Conservation (phyloP, 202 grass and related monocot genomes). For the Panicum hallii region DNA sequence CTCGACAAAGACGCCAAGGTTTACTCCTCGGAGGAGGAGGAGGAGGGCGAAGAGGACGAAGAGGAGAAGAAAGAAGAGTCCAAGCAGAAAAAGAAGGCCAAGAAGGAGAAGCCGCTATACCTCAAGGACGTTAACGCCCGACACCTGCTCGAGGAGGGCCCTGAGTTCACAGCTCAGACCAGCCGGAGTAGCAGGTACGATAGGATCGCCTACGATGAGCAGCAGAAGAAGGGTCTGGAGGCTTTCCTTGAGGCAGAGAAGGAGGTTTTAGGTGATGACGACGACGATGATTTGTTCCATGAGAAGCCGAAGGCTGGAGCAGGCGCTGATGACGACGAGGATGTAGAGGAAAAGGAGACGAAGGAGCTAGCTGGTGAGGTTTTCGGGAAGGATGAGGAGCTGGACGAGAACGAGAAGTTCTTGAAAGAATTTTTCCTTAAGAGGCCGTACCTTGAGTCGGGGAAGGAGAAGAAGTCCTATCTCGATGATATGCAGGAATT, state of each 20-base stretch:
- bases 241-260: conserved; percentile 67
- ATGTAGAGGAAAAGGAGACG: conserved; percentile 48
- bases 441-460: conserved; percentile 57
- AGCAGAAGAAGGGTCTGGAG: conserved; percentile 59
- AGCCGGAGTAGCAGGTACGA: conserved; percentile 55
- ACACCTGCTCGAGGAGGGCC: conserved; percentile 78
- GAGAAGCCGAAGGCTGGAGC: conserved; percentile 50
- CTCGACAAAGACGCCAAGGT: conserved; percentile 62
- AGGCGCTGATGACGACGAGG: conserved; percentile 17
- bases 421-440: conserved; percentile 77
- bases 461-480: conserved; percentile 31
- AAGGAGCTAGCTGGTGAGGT: conserved; percentile 62
- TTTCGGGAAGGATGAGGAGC: conserved; percentile 72
- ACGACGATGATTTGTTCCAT: conserved; percentile 50
- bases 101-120: conserved; percentile 77
- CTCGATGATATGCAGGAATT: conserved; percentile 54
- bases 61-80: conserved; percentile 42
- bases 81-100: conserved; percentile 42
- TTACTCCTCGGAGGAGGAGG: conserved; percentile 59
- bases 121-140: conserved; percentile 83
- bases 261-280: conserved; percentile 33
- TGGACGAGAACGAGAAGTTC: conserved; percentile 77
- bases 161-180: conserved; percentile 55
- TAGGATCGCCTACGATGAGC: conserved; percentile 60
- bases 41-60: conserved; percentile 2